Evolutionary conservation across 768 basidiomycete genomes (phyloP), one percentile per base, ranked within the genome.

Genomic region (Lactarius quietus): DNA sequence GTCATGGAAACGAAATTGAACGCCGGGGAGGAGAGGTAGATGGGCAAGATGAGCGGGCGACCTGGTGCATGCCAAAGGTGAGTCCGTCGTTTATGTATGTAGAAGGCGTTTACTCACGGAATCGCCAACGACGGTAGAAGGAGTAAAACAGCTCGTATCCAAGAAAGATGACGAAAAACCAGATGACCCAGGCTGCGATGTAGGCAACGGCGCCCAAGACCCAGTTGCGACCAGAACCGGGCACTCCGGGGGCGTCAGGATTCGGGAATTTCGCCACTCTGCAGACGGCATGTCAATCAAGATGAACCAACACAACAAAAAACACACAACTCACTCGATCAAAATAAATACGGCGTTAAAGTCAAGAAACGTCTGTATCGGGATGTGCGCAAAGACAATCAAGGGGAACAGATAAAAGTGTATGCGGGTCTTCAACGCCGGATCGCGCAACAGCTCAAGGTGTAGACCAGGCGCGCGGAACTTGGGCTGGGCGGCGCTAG

Each of bases 331-430:
- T 78, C 72, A 94, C 92, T 93, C 86, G 48, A 93, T 73, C 70
- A 95, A 74, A 70, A 93, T 86, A 77, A 86, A 95, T 69, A 89
- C 86, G 70, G 88, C 86, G 74, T 95, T 94, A 75, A 94, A 93
- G 73, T 96, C 94, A 74, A 95, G 87, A 73, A 89, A 95, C 1
- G 88, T 86, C 74, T 94, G 92, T 10, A 91, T 73, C 29, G 86
- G 85, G 45, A 92, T 76, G 72, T 92, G 88, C 23, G 84, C 85
- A 73, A 93, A 85, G 7, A 85, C 81, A 68, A 92, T 74, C 18
- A 92, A 45, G n/a, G 88, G 89, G 73, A 84, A 86, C 38, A 89
- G 72, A 71, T 84, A 87, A 75, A 85, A 93, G 74, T 86, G 86
- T 54, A 88, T 71, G 68, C 78, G 83, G 69, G 82, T 82, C 65